Evolutionary conservation across 441 rosid genomes (phyloP).

Genomic region (Raphanus hybrid): DNA sequence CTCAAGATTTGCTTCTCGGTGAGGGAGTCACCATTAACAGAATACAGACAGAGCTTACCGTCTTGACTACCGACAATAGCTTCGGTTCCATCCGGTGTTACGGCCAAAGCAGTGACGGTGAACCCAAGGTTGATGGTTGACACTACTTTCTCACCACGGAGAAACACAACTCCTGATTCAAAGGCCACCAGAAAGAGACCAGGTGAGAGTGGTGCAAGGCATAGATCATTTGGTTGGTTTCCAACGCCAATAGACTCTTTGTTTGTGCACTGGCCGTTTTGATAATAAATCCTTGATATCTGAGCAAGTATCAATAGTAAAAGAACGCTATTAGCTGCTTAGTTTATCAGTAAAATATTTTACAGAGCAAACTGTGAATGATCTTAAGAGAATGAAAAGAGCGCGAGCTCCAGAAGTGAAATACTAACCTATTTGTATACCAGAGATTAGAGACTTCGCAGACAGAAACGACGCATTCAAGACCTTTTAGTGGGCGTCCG

Average conservation of each 20-base stretch:
- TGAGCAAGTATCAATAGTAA: conserved; percentile 39
- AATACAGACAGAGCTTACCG: conserved; percentile 84
- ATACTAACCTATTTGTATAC: too few relatives aligned
- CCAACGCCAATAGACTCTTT: conserved; percentile 74
- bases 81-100: conserved; percentile 92
- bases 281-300: conserved; percentile 75
- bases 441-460: too few relatives aligned
- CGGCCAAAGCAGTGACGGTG: conserved; percentile 71
- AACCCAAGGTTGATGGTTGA: conserved; percentile 81
- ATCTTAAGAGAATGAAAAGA: too few relatives aligned
- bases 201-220: conserved; percentile 70
- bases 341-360: not conserved
- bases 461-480: too few relatives aligned
- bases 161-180: conserved; percentile 82
- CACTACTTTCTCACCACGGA: conserved; percentile 66
- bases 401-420: too few relatives aligned
- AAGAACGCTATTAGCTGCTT: conserved; percentile 27
- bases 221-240: conserved; percentile 86
- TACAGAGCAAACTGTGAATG: too few relatives aligned
- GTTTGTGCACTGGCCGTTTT: conserved; percentile 73
- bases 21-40: conserved; percentile 71
- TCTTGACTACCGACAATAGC: conserved; percentile 84
- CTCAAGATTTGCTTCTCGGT: conserved; percentile 80
- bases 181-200: conserved; percentile 68
- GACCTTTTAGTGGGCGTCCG: too few relatives aligned